Percentiles rank a stretch among this genome's conserved stretches.
Conservation (phyloP, 140 eudicot species). For the Stevia rebaudiana region DNA sequence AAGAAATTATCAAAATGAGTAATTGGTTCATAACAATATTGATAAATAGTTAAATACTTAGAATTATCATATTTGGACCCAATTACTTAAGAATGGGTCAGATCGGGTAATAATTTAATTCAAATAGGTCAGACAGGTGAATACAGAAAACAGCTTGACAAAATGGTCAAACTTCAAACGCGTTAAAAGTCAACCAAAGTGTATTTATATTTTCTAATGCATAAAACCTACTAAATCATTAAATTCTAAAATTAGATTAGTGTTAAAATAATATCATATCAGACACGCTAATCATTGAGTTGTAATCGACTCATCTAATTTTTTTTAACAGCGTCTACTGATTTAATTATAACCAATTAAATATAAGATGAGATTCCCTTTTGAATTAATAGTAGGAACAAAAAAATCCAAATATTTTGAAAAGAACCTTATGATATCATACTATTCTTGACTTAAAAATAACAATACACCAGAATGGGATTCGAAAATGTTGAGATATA, state of each 20-base stretch:
- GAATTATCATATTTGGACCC: not conserved
- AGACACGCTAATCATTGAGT: not conserved
- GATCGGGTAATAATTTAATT: not conserved
- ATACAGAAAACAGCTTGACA: not conserved
- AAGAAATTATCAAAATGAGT: constrained; percentile 17
- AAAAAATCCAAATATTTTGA: not conserved
- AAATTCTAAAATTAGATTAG: not conserved
- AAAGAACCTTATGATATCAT: not conserved
- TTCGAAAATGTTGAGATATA: not conserved
- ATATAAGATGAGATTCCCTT: not conserved
- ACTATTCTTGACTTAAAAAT: not conserved
- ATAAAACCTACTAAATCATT: not conserved
- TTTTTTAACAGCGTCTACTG: no score
- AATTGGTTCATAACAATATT: not conserved
- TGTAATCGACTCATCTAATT: not conserved
- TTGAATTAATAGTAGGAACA: not conserved
- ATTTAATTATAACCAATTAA: not conserved
- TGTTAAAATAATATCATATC: not conserved
- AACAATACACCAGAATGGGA: not conserved
- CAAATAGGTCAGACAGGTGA: not conserved
- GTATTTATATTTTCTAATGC: not conserved
- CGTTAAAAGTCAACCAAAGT: not conserved
- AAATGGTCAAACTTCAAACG: not conserved
- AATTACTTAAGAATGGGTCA: not conserved
- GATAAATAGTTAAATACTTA: no score